Evolutionary conservation across 2,329 filamentous ascomycete species (phyloP), one percentile per base, ranked within the genome.

Genomic region (Diplodia sapinea): DNA sequence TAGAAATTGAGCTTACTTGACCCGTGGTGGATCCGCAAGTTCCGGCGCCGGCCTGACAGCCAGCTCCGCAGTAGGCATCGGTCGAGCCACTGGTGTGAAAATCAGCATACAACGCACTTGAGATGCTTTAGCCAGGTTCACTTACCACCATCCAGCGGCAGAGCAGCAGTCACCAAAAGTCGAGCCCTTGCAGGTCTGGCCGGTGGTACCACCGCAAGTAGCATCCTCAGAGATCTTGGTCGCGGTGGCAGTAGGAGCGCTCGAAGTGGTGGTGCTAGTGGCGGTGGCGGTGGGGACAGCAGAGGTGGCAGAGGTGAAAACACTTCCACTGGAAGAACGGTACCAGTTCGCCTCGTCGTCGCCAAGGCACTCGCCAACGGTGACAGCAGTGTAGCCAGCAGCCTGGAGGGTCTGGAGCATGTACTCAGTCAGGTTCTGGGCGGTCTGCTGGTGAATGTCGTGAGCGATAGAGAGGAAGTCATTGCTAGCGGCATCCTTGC

Each of bases 391-490:
- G 77, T 81, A 83, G 26, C 79, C 79, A 36, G 80, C 76, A 20
- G 70, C 68, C 51, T 75, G 77, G 12, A 79, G 72, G 68, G 73
- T 78, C 15, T 79, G 74, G 33, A 84, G 80, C 76, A 83, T 81
- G 71, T 74, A 82, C 36, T 77, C 76, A 3, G 82, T 81, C 49
- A 84, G 74, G 68, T 77, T 78, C 65, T 79, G 72, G 4, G 79
- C 82, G 9, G 82, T 84, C 73, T 81, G 78, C 62, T 78, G 69
- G 70, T 83, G 79, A 47, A 82, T 83, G 67, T 84, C 82, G 72
- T 84, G 82, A n/a, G 76, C 86, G 71, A 89, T 84, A 29, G 83
- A 81, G 67, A 89, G 72, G 74, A 83, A 86, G 38, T 79, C 72
- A 62, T 70, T 71, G 38, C 74, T 74, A 59, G 72, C 71, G 6